phyloP scores from a whole-genome alignment of 306 rosid genomes.

The Acacia melanoxylon region DNA sequence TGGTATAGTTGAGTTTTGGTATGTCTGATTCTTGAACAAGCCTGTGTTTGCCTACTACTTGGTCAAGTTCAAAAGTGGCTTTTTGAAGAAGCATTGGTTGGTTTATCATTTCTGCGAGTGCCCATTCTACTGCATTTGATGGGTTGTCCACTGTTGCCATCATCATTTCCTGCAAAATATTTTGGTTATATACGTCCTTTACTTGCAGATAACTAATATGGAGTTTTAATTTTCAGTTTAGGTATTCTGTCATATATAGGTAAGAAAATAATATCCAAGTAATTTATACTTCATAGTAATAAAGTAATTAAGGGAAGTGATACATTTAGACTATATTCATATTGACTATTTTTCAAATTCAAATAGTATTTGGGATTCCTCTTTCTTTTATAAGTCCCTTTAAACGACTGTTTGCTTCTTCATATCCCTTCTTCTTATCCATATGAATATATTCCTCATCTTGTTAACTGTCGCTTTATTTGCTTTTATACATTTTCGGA shows the following conservation, averaged over 20 bases:
- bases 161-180: conserved; percentile 36
- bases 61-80: conserved; percentile 42
- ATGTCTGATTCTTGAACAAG: conserved; percentile 32
- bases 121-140: conserved; percentile 52
- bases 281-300: not conserved
- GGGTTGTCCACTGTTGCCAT: conserved; percentile 44
- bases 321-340: too few relatives aligned
- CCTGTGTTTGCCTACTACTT: conserved; percentile 39
- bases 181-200: not conserved
- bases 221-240: not conserved
- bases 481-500: not conserved
- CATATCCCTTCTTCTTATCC: not conserved
- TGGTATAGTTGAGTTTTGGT: not conserved
- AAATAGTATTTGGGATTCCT: too few relatives aligned
- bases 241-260: too few relatives aligned
- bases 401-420: not conserved
- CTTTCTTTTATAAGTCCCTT: too few relatives aligned
- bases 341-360: too few relatives aligned
- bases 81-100: conserved; percentile 34
- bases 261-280: not conserved
- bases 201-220: not conserved
- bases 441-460: not conserved
- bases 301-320: too few relatives aligned
- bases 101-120: conserved; percentile 48
- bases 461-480: too few relatives aligned